Percentiles rank a stretch among this genome's conserved stretches.
phyloP scores from a whole-genome alignment of 306 rosid genomes.

The Castanea sativa region DNA sequence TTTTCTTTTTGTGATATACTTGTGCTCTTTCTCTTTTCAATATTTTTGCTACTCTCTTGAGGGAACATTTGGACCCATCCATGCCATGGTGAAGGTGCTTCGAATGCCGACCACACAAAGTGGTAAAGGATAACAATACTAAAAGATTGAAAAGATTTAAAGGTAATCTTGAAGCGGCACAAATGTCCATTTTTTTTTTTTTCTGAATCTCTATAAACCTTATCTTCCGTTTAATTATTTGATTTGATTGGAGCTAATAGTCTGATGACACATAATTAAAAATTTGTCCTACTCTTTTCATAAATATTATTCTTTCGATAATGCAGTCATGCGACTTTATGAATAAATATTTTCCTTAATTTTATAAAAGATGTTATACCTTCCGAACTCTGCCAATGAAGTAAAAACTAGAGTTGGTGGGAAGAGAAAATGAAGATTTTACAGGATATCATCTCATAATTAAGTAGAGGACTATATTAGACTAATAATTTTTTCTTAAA shows the following conservation, averaged over 20 bases:
- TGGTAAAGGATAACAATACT: slow-evolving; percentile 23
- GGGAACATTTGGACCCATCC: slow-evolving; percentile 9
- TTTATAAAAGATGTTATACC: too few relatives aligned
- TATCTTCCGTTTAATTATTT: background rate
- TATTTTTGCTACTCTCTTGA: background rate
- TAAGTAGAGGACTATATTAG: too few relatives aligned
- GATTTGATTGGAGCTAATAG: background rate
- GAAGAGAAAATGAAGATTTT: too few relatives aligned
- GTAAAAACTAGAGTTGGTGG: too few relatives aligned
- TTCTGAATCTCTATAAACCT: slow-evolving; percentile 1
- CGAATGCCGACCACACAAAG: slow-evolving; percentile 38
- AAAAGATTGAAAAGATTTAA: slow-evolving; percentile 1
- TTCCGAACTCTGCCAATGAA: too few relatives aligned
- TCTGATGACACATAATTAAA: background rate
- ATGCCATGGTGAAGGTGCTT: slow-evolving; percentile 5
- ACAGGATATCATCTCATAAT: too few relatives aligned
- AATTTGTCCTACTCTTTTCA: background rate
- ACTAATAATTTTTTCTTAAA: too few relatives aligned
- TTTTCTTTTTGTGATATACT: background rate
- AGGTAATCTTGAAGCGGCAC: slow-evolving; percentile 10
- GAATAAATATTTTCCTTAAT: background rate
- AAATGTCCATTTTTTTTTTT: background rate
- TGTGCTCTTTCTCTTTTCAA: background rate
- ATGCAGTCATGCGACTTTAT: background rate
- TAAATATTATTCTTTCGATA: background rate